phyloP scores from a whole-genome alignment of 768 basidiomycete genomes.

The Omphalotus guepiniiformis region DNA sequence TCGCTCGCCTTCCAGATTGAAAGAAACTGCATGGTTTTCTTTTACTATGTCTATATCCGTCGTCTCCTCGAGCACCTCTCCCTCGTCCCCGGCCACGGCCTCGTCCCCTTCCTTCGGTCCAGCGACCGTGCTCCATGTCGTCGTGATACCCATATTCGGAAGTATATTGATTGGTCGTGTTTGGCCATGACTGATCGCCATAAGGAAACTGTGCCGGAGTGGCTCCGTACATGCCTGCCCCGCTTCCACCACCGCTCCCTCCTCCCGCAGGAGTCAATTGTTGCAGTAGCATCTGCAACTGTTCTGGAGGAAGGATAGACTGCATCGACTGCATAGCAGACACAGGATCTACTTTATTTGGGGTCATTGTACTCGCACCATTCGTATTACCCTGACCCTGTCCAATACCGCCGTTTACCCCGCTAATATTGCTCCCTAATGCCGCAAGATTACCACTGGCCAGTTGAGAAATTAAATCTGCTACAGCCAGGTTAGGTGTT shows the following conservation, averaged over 20 bases:
- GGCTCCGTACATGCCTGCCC: no score
- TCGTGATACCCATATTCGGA: slow-evolving; percentile 46
- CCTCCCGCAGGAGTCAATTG: slow-evolving; percentile 18
- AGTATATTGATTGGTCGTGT: slow-evolving; percentile 29
- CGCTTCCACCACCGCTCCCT: slow-evolving; percentile 23
- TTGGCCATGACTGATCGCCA: slow-evolving; percentile 37
- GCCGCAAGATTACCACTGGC: neutral
- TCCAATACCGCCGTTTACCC: neutral
- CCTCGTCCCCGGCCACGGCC: slow-evolving; percentile 58
- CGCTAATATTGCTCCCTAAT: neutral
- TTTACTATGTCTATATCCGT: slow-evolving; percentile 74
- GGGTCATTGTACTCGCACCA: no score
- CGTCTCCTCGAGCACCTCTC: slow-evolving; percentile 46
- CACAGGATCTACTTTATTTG: slow-evolving; percentile 41
- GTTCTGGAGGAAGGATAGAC: slow-evolving; percentile 50
- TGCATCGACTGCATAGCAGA: slow-evolving; percentile 41
- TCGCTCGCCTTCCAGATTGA: slow-evolving; percentile 88
- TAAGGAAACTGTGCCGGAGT: no score
- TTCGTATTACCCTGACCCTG: slow-evolving; percentile 24
- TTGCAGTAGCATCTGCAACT: slow-evolving; percentile 59
- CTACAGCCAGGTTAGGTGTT: slow-evolving; percentile 20
- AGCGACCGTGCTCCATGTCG: slow-evolving; percentile 42
- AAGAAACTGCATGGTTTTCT: slow-evolving; percentile 89
- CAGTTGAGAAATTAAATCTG: slow-evolving; percentile 6
- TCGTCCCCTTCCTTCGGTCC: slow-evolving; percentile 43